Evolutionary conservation across 2,329 filamentous ascomycete species (phyloP), one percentile per base, ranked within the genome.

Genomic region (Bretziella fagacearum): DNA sequence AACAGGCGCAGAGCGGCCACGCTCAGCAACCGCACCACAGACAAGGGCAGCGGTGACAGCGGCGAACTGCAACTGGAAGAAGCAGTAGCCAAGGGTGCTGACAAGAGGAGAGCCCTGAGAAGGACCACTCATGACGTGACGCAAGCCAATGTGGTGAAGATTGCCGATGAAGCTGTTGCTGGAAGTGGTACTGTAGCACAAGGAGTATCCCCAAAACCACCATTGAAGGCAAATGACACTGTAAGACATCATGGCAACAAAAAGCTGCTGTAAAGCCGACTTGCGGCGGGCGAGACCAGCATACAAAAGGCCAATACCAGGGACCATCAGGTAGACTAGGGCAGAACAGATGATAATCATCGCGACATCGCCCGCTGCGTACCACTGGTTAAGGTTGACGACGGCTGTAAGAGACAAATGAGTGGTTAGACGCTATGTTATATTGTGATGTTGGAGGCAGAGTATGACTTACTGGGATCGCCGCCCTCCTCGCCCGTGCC

Each of bases 41-140:
- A 93, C 75, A 57, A 98, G 93, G 48, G 85, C 86, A 46, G 79
- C 86, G 11, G 89, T 98, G 53, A 93, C 85, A 57, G 77, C 84
- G 62, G 84, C 91, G 70, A 98, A 98, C 81, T 94, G 87, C 81
- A 96, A 84, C 84, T 94, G 84, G 65, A 95, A 96, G 65, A 96
- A 94, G 33, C 85, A 82, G 65, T 91, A 96, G 3, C 96, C 73
- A 33, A 98, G 71, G 58, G 86, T 84, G 1, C 91, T 85, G 56
- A 96, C 78, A 52, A 95, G 72, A 15, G 86, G 81, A 26, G 84
- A 93, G 48, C 87, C 91, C 22, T 82, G 84, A 51, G 84, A 93
- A n/a, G 87, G 87, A 39, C 71, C 69, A 46, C 74, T 91, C 56
- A 93, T 71, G 2, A 85, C 84, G 58, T 86, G 84, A 70, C 76